Evolutionary conservation across 2,329 filamentous ascomycete genomes (phyloP), one percentile per base, ranked within the genome.

Genomic region (Peltaster fructicola): DNA sequence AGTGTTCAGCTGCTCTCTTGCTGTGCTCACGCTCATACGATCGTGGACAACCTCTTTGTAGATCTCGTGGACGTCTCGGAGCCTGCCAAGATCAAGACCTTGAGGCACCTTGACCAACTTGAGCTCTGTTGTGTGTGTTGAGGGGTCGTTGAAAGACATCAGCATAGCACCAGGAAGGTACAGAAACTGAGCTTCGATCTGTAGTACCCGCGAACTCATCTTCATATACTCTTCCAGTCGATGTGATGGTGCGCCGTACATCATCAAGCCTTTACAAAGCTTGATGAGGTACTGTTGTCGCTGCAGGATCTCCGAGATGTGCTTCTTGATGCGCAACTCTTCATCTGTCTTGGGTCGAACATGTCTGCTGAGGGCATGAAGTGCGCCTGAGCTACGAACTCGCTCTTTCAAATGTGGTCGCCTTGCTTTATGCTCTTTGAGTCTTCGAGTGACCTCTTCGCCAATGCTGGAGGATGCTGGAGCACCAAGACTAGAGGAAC

Each of bases 91-190:
- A 43, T 84, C 70, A 7, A 84, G 62, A 2, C 74, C 75, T 39
- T 80, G 74, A 0, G 54, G 52, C 0, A 68, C 64, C 8, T 72
- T 65, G 5, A 82, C 70, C 15, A 82, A 62, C 51, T 79, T 78
- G 33, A 82, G 75, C 44, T 81, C 75, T n/a, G 74, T 74, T 0
- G 77, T 82, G 41, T 82, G 75, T 0, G 75, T 79, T 1, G 61
- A 53, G 4, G 56, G 52, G 48, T 85, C 78, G 41, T 70, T 82
- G 43, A 93, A 92, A 4, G 80, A 85, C 44, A 92, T 76, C 29
- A 93, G 78, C 84, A 93, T 93, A 43, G 79, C 90, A 0, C 79
- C 79, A 0, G 84, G 82, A 15, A 92, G 68, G 45, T 92, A 93
- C 12, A 92, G 56, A 39, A 88, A 92, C 41, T 91, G 81, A 5